A percentile compares a stretch with the other conserved stretches of the same genome.
Evolutionary conservation across 2,329 filamentous ascomycete genomes (phyloP).

Genomic region (Whalleya microplaca): DNA sequence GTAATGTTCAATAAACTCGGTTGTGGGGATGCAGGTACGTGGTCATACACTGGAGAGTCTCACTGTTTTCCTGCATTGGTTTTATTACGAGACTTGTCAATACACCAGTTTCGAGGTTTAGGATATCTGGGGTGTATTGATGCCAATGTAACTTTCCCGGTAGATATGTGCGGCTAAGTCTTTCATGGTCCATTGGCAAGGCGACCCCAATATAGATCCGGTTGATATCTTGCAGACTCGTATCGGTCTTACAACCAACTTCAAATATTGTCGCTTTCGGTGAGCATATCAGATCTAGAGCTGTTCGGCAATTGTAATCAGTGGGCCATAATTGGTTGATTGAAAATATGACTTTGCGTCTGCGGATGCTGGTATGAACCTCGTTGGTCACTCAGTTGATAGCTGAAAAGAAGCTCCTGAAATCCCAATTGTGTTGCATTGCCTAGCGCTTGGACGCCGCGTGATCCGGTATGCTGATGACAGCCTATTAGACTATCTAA

Average conservation of each 20-base stretch:
- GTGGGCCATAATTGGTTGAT: background rate
- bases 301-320: background rate
- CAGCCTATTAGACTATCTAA: no score
- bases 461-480: no score
- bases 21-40: background rate
- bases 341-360: background rate
- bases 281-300: background rate
- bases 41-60: background rate
- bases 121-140: background rate
- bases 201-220: background rate
- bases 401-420: background rate
- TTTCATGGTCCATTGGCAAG: background rate
- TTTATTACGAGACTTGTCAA: background rate
- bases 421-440: background rate
- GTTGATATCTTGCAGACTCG: background rate
- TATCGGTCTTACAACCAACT: background rate
- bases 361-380: background rate
- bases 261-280: background rate
- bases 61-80: background rate
- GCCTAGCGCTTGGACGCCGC: no score
- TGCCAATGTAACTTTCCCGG: background rate
- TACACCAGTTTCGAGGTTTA: background rate
- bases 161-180: background rate
- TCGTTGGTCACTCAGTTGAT: background rate
- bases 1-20: background rate